phyloP scores from a whole-genome alignment of 371 early-diverging fungal species.

The Mycotypha africana region DNA sequence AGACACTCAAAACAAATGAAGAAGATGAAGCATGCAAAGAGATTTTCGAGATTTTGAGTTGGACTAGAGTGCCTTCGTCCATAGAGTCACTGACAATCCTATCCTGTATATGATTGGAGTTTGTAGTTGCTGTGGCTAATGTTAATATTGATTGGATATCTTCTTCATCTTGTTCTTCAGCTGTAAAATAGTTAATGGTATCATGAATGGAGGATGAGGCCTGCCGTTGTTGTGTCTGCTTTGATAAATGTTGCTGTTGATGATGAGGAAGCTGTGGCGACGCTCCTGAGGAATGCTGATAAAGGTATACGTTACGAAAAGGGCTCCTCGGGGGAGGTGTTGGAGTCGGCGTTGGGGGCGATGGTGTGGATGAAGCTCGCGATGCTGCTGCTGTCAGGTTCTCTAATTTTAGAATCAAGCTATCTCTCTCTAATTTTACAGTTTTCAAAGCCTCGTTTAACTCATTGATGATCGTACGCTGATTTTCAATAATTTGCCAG shows the following conservation, averaged over 20 bases:
- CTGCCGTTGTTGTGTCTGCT: background rate
- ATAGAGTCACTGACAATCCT: too few relatives aligned
- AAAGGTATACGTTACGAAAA: too few relatives aligned
- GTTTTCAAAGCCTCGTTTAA: slow-evolving; percentile 41
- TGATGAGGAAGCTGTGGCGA: slow-evolving; percentile 15
- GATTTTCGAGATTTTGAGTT: background rate
- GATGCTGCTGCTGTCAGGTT: slow-evolving; percentile 10
- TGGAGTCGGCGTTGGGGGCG: too few relatives aligned
- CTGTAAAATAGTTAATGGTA: too few relatives aligned
- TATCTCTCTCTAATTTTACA: slow-evolving; percentile 41
- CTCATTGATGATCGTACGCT: slow-evolving; percentile 70
- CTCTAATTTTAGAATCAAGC: slow-evolving; percentile 11
- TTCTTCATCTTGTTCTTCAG: background rate
- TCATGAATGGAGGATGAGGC: too few relatives aligned
- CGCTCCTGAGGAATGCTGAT: background rate
- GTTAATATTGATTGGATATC: too few relatives aligned
- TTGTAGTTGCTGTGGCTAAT: too few relatives aligned
- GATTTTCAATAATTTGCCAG: slow-evolving; percentile 83
- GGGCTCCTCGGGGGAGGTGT: too few relatives aligned
- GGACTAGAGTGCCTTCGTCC: too few relatives aligned
- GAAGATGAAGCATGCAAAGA: background rate
- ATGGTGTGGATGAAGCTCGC: too few relatives aligned
- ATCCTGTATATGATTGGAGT: too few relatives aligned
- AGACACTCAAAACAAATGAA: background rate
- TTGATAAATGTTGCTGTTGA: slow-evolving; percentile 1